These are phyloP conservation scores for thale cress (Arabidopsis thaliana) DNA, from an alignment of 345 rosid species.

Conservation along the genomic window TAIR10.1 NC_003071.7:12022001-12022500, in stretches of 20 bases:
- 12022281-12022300: neutral
- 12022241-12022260: neutral
- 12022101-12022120: too few relatives aligned
- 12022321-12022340: neutral
- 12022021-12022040: constrained; percentile 35
- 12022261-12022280: neutral
- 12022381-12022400: neutral
- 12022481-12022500: neutral
- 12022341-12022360: too few relatives aligned
- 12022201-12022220: neutral
- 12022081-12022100: constrained; percentile 33
- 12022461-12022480: neutral
- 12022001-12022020: constrained; percentile 31
- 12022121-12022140: too few relatives aligned
- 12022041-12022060: constrained; percentile 41
- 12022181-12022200: neutral
- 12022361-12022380: too few relatives aligned
- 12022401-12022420: neutral
- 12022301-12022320: neutral
- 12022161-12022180: neutral
- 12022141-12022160: neutral
- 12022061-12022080: constrained; percentile 27
- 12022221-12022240: neutral
- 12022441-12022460: constrained; percentile 1
- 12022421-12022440: neutral